phyloP scores from a whole-genome alignment of 805 yeast species.

The Ogataea pilisensis region DNA sequence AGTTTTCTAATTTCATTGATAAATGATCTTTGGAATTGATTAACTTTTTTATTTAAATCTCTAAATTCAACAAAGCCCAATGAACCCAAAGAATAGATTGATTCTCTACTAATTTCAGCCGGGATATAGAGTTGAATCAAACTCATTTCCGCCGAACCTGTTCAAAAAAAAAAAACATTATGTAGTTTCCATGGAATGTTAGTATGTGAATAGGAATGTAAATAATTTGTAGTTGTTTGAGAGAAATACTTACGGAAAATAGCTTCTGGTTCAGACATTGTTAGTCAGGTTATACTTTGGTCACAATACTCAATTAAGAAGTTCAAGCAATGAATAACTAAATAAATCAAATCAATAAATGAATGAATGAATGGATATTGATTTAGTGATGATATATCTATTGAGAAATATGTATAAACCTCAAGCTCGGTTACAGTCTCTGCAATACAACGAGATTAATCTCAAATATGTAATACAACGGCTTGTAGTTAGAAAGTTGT shows the following conservation, averaged over 20 bases:
- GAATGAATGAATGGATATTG: too few species aligned
- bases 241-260: conserved; percentile 29
- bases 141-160: conserved; percentile 95
- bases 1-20: conserved; percentile 81
- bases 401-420: too few species aligned
- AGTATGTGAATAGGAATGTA: conserved; percentile 4
- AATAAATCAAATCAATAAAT: too few species aligned
- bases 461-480: too few species aligned
- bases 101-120: conserved; percentile 82
- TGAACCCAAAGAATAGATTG: conserved; percentile 82
- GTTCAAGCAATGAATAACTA: neutral
- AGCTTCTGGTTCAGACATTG: conserved; percentile 21
- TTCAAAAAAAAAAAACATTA: too few species aligned
- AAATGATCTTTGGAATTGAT: conserved; percentile 85
- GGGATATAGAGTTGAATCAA: conserved; percentile 89
- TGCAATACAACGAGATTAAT: too few species aligned
- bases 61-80: conserved; percentile 83
- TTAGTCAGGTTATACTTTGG: neutral
- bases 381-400: too few species aligned
- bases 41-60: conserved; percentile 79
- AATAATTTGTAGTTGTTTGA: neutral
- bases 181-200: neutral
- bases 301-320: neutral
- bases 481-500: too few species aligned
- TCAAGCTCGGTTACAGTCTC: too few species aligned